phyloP scores from a whole-genome alignment of 2,329 filamentous ascomycete genomes.

The Aspergillus vadensis region DNA sequence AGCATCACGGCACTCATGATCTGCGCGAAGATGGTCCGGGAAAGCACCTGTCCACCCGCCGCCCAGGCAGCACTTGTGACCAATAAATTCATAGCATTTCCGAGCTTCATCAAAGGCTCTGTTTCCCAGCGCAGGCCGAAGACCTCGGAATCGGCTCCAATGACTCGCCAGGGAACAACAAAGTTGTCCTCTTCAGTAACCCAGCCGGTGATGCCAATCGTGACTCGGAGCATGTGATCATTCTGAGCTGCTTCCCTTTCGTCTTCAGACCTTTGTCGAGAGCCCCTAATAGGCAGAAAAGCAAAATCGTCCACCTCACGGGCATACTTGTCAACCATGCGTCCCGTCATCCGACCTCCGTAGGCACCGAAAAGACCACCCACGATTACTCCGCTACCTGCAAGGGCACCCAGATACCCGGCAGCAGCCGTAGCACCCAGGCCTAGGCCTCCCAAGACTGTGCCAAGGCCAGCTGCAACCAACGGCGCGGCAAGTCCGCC shows the following conservation, averaged over 20 bases:
- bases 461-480: slow-evolving; percentile 75
- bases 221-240: slow-evolving; percentile 73
- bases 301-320: slow-evolving; percentile 87
- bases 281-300: slow-evolving; percentile 71
- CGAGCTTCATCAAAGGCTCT: slow-evolving; percentile 74
- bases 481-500: slow-evolving; percentile 77
- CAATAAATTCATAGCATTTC: slow-evolving; percentile 73
- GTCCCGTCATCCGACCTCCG: slow-evolving; percentile 75
- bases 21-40: slow-evolving; percentile 68
- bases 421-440: slow-evolving; percentile 74
- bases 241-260: slow-evolving; percentile 47
- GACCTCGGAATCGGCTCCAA: slow-evolving; percentile 72
- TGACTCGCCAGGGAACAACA: slow-evolving; percentile 73
- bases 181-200: slow-evolving; percentile 71
- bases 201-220: slow-evolving; percentile 82
- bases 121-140: slow-evolving; percentile 86
- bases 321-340: slow-evolving; percentile 86
- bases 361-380: slow-evolving; percentile 92
- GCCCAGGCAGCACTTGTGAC: slow-evolving; percentile 79
- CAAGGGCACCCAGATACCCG: slow-evolving; percentile 75
- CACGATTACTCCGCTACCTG: slow-evolving; percentile 76
- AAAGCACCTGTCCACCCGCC: slow-evolving; percentile 74
- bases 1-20: slow-evolving; percentile 67
- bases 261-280: slow-evolving; percentile 49
- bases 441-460: slow-evolving; percentile 74